Percentiles rank a stretch among this genome's conserved stretches.
Evolutionary conservation across 495 filamentous ascomycete genomes (phyloP).

Genomic region (Penicillium desertorum): DNA sequence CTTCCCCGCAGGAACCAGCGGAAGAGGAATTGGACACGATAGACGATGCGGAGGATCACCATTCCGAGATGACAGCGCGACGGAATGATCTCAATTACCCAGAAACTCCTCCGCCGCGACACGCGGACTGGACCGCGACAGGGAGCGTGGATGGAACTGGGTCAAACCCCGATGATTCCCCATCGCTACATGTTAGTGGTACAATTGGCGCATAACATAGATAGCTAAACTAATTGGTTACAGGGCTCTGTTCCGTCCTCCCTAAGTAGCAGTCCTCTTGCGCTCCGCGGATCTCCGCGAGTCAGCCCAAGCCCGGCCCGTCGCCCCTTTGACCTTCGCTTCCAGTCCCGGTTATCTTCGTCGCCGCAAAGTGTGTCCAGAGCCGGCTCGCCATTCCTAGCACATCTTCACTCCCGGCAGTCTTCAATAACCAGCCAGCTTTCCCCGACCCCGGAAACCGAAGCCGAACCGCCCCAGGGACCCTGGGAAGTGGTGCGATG

Average conservation of each 20-base stretch:
- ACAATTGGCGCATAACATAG: constrained; percentile 10
- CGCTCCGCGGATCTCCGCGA: constrained; percentile 49
- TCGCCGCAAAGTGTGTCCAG: constrained; percentile 60
- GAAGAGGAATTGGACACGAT: constrained; percentile 34
- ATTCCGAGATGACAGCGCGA: constrained; percentile 21
- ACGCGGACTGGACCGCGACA: constrained; percentile 21
- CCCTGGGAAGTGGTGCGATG: constrained; percentile 97
- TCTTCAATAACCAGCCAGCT: constrained; percentile 64
- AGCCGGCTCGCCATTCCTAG: constrained; percentile 75
- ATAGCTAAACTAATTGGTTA: constrained; percentile 27
- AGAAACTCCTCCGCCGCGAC: constrained; percentile 29
- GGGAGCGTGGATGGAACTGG: constrained; percentile 51
- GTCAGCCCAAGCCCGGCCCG: constrained; percentile 73
- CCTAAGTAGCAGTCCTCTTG: constrained; percentile 61
- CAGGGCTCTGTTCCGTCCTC: constrained; percentile 84
- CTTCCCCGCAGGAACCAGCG: constrained; percentile 22
- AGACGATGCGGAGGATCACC: constrained; percentile 28
- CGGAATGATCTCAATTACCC: constrained; percentile 16
- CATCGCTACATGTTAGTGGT: constrained; percentile 75
- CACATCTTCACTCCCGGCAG: constrained; percentile 71
- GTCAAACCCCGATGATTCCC: constrained; percentile 84
- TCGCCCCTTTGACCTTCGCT: constrained; percentile 89
- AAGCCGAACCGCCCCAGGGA: constrained; percentile 61
- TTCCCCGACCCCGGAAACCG: constrained; percentile 51
- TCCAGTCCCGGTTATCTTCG: constrained; percentile 79